Percentiles rank a stretch among this genome's conserved stretches.
Conservation (phyloP, 306 rosid genomes). For the Fagus crenata region DNA sequence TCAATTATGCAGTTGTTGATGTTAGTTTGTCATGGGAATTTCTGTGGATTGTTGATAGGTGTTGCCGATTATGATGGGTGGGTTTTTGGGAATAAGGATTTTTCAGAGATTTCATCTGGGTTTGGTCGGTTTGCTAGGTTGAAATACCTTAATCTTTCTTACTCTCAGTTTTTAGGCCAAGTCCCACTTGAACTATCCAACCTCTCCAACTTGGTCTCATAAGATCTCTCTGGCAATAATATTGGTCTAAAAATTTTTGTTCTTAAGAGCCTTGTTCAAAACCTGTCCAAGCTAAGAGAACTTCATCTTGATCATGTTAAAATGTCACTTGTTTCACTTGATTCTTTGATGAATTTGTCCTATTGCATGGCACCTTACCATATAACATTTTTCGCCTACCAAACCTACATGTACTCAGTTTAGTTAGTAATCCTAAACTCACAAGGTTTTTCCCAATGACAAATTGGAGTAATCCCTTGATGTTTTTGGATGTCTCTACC, state of each 20-base stretch:
- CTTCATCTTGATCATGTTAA: background rate
- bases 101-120: background rate
- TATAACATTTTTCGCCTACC: background rate
- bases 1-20: no score
- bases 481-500: background rate
- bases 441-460: conserved; percentile 1
- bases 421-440: background rate
- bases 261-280: background rate
- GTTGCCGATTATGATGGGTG: no score
- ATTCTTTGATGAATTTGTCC: background rate
- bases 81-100: no score
- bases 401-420: conserved; percentile 1
- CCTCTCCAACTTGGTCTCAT: conserved; percentile 12
- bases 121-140: background rate
- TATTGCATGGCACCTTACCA: background rate
- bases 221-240: conserved; percentile 37
- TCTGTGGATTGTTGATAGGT: no score
- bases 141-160: background rate
- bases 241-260: background rate
- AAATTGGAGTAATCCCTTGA: conserved; percentile 12
- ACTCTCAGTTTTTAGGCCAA: background rate
- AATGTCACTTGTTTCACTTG: background rate
- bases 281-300: background rate
- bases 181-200: background rate
- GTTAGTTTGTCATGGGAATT: no score